Evolutionary conservation across 2,329 filamentous ascomycete species (phyloP).

Genomic region (Botrytis byssoidea): DNA sequence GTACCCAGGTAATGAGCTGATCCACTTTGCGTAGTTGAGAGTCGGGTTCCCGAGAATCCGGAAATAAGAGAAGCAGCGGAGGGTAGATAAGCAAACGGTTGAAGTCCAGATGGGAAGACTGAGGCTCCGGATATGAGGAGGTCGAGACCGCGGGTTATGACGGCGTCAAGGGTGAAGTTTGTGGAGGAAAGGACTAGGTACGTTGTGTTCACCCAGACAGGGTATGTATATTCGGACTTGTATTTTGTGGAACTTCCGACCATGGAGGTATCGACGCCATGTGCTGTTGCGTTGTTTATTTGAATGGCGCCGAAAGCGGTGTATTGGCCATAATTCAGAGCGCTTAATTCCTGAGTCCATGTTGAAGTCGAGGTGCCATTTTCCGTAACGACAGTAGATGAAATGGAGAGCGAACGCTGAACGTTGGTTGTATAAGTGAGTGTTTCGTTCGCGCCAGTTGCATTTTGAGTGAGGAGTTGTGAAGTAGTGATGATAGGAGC

Average conservation of each 20-base stretch:
- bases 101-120: slow-evolving; percentile 59
- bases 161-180: slow-evolving; percentile 49
- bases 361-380: slow-evolving; percentile 43
- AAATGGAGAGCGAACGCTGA: slow-evolving; percentile 53
- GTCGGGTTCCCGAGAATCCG: slow-evolving; percentile 41
- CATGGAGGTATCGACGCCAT: slow-evolving; percentile 46
- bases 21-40: slow-evolving; percentile 56
- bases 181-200: slow-evolving; percentile 45
- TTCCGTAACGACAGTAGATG: slow-evolving; percentile 52
- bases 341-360: slow-evolving; percentile 61
- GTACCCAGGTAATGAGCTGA: slow-evolving; percentile 54
- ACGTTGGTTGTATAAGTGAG: slow-evolving; percentile 59
- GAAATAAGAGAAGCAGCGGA: slow-evolving; percentile 28
- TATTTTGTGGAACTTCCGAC: slow-evolving; percentile 36
- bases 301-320: slow-evolving; percentile 56
- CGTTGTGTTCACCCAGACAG: slow-evolving; percentile 56
- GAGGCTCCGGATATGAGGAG: slow-evolving; percentile 46
- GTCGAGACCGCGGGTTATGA: slow-evolving; percentile 50
- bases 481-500: slow-evolving; percentile 51
- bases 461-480: slow-evolving; percentile 46
- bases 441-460: slow-evolving; percentile 56
- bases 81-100: slow-evolving; percentile 49
- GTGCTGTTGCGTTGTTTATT: slow-evolving; percentile 49
- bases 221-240: slow-evolving; percentile 54
- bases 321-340: slow-evolving; percentile 55